Conservation (phyloP, 495 filamentous ascomycete species). For the Neurospora terricola region DNA sequence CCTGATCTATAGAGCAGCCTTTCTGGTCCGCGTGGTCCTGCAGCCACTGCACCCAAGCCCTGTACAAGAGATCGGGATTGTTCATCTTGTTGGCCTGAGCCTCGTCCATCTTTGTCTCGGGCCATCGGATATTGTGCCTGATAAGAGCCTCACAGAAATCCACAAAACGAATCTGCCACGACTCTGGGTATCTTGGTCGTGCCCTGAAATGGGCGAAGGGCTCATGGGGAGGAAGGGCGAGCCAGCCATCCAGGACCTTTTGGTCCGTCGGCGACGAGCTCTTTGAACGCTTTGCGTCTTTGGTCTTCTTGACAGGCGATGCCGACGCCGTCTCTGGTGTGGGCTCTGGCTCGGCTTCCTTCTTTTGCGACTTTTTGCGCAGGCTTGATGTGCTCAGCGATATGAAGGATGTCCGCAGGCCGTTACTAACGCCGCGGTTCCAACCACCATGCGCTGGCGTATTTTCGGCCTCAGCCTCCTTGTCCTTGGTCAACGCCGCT, state of each 20-base stretch:
- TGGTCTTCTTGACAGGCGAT: not conserved
- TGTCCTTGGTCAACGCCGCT: not conserved
- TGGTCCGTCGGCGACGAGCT: not conserved
- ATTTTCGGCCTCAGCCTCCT: not conserved
- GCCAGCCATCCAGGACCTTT: slow-evolving; percentile 1
- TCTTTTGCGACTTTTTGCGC: slow-evolving; percentile 1
- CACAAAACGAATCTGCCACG: slow-evolving; percentile 9
- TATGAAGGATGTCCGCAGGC: slow-evolving; percentile 22
- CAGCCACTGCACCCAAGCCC: slow-evolving; percentile 17
- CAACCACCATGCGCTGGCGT: slow-evolving; percentile 16
- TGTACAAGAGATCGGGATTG: slow-evolving; percentile 3
- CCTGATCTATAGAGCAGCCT: not conserved
- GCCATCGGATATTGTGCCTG: not conserved
- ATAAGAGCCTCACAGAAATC: slow-evolving; percentile 11
- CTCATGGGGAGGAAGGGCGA: slow-evolving; percentile 3
- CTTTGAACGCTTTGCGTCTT: not conserved
- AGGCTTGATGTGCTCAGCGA: slow-evolving; percentile 1
- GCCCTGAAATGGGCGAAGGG: not conserved
- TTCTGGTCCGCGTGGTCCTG: not conserved
- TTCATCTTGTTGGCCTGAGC: slow-evolving; percentile 5
- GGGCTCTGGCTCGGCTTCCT: not conserved
- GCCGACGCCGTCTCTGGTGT: not conserved
- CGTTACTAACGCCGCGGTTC: slow-evolving; percentile 27
- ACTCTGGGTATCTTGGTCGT: not conserved
- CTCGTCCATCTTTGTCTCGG: not conserved